Base-by-base conservation (phyloP, 2,329 filamentous ascomycete genomes). In the Xylaria digitata region DNA sequence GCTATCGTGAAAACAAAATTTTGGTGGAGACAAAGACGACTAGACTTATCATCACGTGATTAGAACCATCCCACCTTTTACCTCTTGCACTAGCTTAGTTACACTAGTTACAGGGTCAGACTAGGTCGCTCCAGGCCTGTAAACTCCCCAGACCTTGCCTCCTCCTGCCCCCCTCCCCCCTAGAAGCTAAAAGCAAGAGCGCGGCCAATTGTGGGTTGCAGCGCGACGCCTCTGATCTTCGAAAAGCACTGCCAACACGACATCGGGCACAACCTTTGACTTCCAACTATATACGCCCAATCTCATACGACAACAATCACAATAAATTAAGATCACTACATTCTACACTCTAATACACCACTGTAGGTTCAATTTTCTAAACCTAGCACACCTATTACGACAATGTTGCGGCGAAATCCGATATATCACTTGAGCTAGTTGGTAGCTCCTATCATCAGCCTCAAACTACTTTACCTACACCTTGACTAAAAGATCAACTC, bases 41-140 rank as follows among this genome's bases (percentile, higher is more conserved):
- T 37, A 37, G 6, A 45, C 54, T 70, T 72, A 70, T 72, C 70
- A 57, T 57, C 70, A 70, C 68, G 68, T 70, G 68, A 66, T 23
- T 40, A 19, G 6, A 46, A n/a, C 1, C 34, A 49, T 56, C 61
- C 52, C 52, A 57, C 46, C 34, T 53, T 42, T 42, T 26, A 56
- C 34, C 34, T 37, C 32, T 34, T n/a, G n/a, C n/a, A 34, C 32
- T 37, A 37, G 8, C 34, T 37, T 9, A 48, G 54, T 21, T 46
- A 43, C 21, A 19, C 21, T 26, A 49, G 11, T 19, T 49, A 19
- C 21, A 11, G 23, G 46, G 7, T 3, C 23, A 11, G 43, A 15
- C 32, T 13, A 5, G 21, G 15, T 52, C n/a, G 21, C 26, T 48
- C 60, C 26, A 45, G n/a, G 15, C 37, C 37, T n/a, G 19, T 32